Conservation (phyloP, 2,329 filamentous ascomycete genomes). For the Cercospora sp. region DNA sequence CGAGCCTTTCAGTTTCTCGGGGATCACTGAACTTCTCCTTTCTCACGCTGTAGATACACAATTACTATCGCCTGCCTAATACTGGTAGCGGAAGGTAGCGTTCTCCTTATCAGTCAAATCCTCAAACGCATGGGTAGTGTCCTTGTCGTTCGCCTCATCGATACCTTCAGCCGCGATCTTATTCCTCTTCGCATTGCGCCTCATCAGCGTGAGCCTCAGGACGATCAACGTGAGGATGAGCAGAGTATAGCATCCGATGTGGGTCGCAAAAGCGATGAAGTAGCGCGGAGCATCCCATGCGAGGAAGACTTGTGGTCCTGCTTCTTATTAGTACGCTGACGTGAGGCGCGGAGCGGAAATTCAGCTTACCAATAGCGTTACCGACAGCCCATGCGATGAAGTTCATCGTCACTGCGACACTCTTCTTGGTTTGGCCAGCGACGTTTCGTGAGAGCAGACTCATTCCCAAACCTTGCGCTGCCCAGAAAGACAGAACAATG, state of each 20-base stretch:
- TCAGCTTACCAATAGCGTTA: conserved; percentile 61
- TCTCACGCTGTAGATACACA: background rate
- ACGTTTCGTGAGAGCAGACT: conserved; percentile 56
- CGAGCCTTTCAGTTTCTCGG: background rate
- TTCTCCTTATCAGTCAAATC: conserved; percentile 40
- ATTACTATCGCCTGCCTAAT: conserved; percentile 42
- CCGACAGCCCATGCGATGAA: conserved; percentile 70
- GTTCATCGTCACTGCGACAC: conserved; percentile 66
- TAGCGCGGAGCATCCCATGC: conserved; percentile 63
- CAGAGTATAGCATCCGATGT: conserved; percentile 67
- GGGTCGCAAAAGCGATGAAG: conserved; percentile 68
- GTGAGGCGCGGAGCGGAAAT: no score
- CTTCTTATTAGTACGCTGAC: conserved; percentile 1
- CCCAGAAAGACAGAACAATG: conserved; percentile 76
- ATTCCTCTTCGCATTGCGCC: conserved; percentile 46
- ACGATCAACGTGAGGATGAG: conserved; percentile 47
- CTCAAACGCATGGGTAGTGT: conserved; percentile 36
- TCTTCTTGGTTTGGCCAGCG: conserved; percentile 73
- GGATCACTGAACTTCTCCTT: background rate
- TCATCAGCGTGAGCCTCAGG: conserved; percentile 44
- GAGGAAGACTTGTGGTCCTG: conserved; percentile 65
- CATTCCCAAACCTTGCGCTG: conserved; percentile 49
- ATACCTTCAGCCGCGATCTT: conserved; percentile 30
- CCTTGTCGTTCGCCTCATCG: conserved; percentile 33
- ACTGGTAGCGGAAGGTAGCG: conserved; percentile 22